A percentile compares a stretch with the other conserved stretches of the same genome.
Conservation (phyloP, 495 filamentous ascomycete genomes). For the Penicillium alfredii region DNA sequence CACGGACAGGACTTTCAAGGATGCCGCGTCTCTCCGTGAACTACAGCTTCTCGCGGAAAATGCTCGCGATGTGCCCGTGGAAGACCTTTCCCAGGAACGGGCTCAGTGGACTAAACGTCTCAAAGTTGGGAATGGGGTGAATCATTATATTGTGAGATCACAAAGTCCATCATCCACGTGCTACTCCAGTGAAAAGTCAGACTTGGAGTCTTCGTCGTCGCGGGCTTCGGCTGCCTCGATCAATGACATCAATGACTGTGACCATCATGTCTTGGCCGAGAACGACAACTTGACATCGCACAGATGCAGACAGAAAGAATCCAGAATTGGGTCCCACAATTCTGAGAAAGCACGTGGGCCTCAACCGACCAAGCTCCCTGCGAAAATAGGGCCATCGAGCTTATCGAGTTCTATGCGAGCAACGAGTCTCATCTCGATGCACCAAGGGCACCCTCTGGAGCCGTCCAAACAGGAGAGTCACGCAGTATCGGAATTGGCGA, state of each 20-base stretch:
- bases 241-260: neutral
- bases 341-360: neutral
- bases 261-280: conserved; percentile 13
- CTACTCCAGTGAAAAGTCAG: conserved; percentile 10
- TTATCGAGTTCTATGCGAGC: neutral
- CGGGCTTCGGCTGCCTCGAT: neutral
- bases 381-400: too few relatives aligned
- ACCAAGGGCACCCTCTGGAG: neutral
- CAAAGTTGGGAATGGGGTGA: conserved; percentile 36
- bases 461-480: conserved; percentile 6
- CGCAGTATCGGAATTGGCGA: conserved; percentile 17
- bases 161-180: conserved; percentile 17
- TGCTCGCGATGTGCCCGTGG: conserved; percentile 33
- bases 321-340: neutral
- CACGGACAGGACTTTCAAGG: conserved; percentile 50
- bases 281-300: conserved; percentile 26
- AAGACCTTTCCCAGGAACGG: conserved; percentile 46
- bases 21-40: conserved; percentile 50
- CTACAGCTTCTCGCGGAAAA: conserved; percentile 49
- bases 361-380: neutral
- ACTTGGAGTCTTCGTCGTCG: neutral
- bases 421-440: neutral
- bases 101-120: conserved; percentile 50
- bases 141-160: conserved; percentile 26
- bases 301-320: conserved; percentile 4